Conservation (phyloP, 1,284 basidiomycete species). For the Trichosporon faecale region DNA sequence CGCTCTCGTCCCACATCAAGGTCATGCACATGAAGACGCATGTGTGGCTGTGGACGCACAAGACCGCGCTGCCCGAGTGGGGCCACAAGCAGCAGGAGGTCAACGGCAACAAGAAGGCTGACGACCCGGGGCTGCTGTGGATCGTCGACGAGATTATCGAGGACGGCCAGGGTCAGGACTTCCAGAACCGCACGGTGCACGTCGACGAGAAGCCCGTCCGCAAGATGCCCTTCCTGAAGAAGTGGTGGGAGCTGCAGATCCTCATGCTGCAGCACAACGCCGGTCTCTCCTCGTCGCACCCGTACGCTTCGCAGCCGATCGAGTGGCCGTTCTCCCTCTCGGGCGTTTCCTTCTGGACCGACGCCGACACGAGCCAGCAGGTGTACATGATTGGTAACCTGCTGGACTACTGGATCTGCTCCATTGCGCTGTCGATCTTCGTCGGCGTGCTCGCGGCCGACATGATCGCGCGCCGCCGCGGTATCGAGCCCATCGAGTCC, state of each 20-base stretch:
- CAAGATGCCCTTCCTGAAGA: conserved; percentile 85
- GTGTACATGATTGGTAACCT: conserved; percentile 96
- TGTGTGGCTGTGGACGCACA: conserved; percentile 91
- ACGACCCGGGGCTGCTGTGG: conserved; percentile 83
- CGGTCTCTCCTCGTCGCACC: conserved; percentile 88
- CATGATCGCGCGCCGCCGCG: conserved; percentile 78
- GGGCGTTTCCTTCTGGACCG: conserved; percentile 98
- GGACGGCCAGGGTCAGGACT: conserved; percentile 64
- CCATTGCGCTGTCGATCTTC: conserved; percentile 79
- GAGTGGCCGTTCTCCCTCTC: conserved; percentile 96
- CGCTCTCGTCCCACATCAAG: conserved; percentile 85
- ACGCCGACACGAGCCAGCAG: conserved; percentile 76
- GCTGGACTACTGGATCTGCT: conserved; percentile 90
- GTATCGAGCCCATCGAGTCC: conserved; percentile 83
- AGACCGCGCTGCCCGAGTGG: conserved; percentile 86
- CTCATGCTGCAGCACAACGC: conserved; percentile 98
- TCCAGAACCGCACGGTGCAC: conserved; percentile 58
- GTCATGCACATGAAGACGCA: conserved; percentile 84
- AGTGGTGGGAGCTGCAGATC: conserved; percentile 89
- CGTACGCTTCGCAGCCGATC: conserved; percentile 88
- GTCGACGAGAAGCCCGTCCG: conserved; percentile 66
- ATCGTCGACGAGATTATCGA: conserved; percentile 76
- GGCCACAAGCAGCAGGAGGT: conserved; percentile 95
- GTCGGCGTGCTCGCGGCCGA: conserved; percentile 87
- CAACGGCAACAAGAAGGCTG: conserved; percentile 92